Evolutionary conservation across 306 rosid genomes (phyloP), one percentile per base, ranked within the genome.

Genomic region (Ormosia semicastrata): DNA sequence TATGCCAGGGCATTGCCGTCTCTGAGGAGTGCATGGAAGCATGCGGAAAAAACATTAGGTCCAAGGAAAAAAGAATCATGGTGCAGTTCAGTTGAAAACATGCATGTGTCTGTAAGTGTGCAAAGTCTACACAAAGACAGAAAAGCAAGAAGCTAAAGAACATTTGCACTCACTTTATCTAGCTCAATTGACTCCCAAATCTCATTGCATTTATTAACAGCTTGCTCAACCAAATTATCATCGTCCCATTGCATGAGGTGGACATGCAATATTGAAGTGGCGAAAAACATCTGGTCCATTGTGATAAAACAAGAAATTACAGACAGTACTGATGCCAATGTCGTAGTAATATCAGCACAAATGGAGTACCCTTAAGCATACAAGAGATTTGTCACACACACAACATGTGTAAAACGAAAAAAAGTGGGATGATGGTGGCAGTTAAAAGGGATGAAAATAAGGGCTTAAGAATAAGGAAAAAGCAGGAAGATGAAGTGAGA

Each of bases 221-320:
- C 95, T 66, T 81, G 98, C 87, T 89, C 92, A 71, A 95, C 97
- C 80, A 90, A 75, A 49, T 58, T 88, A 79, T 86, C 92, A 84
- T 91, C 94, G 37, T 91, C 90, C 99, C 99, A 95, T 89, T 90
- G 97, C 97, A 95, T 93, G 64, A 95, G 97, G 82, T 89, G 94
- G 81, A 93, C 98, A 39, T 95, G 99, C 85, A 95, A 87, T 78
- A 90, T 88, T 72, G 93, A 91, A 73, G 99, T 90, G 59, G 95
- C 98, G 71, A 95, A 95, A 86, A 95, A 95, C 99, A 95, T 95
- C 98, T 95, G 88, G 68, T 52, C 50, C 84, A 88, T 75, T n/a
- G 70, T 46, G 30, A 83, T 58, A 73, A 82, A 86, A 53, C 40
- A 66, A 82, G 79, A 78, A 76, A 82, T 87, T 54, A 88, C 72